Evolutionary conservation across 306 rosid species (phyloP).

Genomic region (Cicer yamashitae): DNA sequence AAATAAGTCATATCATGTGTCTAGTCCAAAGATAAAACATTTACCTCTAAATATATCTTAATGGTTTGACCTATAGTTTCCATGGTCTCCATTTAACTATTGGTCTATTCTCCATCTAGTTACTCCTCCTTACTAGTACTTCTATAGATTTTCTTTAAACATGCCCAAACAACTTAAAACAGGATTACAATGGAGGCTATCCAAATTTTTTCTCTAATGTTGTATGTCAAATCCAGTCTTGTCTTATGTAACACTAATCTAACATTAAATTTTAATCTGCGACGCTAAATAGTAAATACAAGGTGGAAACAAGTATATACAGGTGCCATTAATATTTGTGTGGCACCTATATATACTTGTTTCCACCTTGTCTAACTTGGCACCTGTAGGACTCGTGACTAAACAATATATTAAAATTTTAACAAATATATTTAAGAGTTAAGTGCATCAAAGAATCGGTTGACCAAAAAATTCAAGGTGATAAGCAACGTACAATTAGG

Average conservation of each 20-base stretch:
- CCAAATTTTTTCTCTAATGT: background rate
- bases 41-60: background rate
- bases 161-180: background rate
- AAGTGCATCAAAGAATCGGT: slow-evolving; percentile 4
- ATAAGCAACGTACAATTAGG: background rate
- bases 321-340: background rate
- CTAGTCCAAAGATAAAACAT: background rate
- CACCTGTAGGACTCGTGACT: background rate
- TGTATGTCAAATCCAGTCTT: background rate
- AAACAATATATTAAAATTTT: slow-evolving; percentile 10
- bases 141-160: background rate
- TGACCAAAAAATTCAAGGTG: slow-evolving; percentile 25
- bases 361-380: background rate
- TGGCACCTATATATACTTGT: background rate
- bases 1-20: background rate
- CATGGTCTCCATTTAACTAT: slow-evolving; percentile 2
- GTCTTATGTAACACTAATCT: background rate
- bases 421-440: background rate
- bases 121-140: background rate
- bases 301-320: background rate
- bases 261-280: background rate
- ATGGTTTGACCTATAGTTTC: slow-evolving; percentile 3
- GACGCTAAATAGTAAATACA: background rate
- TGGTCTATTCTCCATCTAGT: slow-evolving; percentile 8
- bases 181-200: background rate